These are phyloP conservation scores for Citrus trifoliata DNA, from an alignment of 345 rosid species.

Conservation along the genomic window DNA sequence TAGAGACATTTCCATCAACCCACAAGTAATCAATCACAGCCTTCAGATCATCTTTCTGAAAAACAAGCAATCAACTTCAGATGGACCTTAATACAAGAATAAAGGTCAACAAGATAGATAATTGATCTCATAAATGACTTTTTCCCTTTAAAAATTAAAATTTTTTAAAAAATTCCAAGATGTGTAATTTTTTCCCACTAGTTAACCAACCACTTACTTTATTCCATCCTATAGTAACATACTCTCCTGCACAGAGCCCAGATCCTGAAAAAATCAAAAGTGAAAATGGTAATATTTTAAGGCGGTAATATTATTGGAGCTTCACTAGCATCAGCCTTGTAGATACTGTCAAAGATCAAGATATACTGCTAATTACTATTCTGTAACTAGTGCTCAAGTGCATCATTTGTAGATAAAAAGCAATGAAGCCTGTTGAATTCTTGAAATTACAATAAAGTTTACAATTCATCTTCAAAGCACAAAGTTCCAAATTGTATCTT, in stretches of 20 bases:
- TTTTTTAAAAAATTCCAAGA: neutral
- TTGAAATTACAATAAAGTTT: neutral
- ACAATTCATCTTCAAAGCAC: neutral
- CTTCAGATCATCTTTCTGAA: constrained; percentile 85
- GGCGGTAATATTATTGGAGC: constrained; percentile 81
- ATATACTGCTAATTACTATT: constrained; percentile 17
- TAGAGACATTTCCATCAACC: constrained; percentile 80
- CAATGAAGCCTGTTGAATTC: neutral
- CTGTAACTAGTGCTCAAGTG: neutral
- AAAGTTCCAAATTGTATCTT: neutral
- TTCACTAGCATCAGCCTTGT: constrained; percentile 98
- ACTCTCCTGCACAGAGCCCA: constrained; percentile 82
- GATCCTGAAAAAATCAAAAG: constrained; percentile 94
- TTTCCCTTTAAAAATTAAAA: neutral
- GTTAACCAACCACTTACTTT: constrained; percentile 39
- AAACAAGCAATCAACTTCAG: constrained; percentile 21
- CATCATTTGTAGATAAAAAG: neutral
- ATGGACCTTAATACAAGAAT: constrained; percentile 1
- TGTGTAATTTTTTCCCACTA: constrained; percentile 6
- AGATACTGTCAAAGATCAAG: constrained; percentile 61
- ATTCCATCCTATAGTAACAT: constrained; percentile 83
- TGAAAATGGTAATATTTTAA: constrained; percentile 80
- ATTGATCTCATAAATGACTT: neutral
- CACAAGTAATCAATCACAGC: constrained; percentile 79
- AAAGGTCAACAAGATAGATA: too few species aligned